Base-by-base conservation (phyloP, 306 rosid species). In the Citrullus mucosospermus region DNA sequence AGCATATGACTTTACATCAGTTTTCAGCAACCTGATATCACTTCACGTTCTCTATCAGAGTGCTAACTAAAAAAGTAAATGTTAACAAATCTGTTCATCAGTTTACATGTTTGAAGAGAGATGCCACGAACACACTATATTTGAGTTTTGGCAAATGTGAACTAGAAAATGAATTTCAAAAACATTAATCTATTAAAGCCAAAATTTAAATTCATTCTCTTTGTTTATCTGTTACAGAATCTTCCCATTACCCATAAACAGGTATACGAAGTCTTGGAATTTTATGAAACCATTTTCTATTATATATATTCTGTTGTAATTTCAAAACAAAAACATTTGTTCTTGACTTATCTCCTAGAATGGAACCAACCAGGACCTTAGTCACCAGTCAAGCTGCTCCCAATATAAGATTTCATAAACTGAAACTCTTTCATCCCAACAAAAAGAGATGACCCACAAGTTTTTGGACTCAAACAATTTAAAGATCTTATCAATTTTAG, bases 1-100 rank as follows among this genome's bases (percentile, higher is more conserved):
- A 81, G 65, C 48, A 77, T 41, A 57, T 32, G 80, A 78, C 57
- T 55, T 15, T 39, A 63, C 68, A 62, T 77, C 78, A 75, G 18
- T 44, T 44, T 57, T 36, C 6, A 30, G 63, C 10, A 54, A 12
- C 16, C 53, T 56, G 65, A 63, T 11, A 32, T 13, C 38, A 28
- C 53, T 78, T n/a, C 43, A 77, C 39, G 2, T 48, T 70, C 34
- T 43, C 54, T 38, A 8, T 43, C 30, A 20, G 6, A 68, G 14
- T 18, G 32, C 25, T 20, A 67, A 14, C 32, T 20, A 15, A 9
- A 70, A 22, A 71, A 13, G 6, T 46, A 17, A 17, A 8, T 8
- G 6, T 11, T 65, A 65, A 32, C 48, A 36, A 34, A 65, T 36
- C 71, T 17, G 48, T 36, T 34, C 2, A 59, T 63, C 70, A 15